phyloP scores from a whole-genome alignment of 306 rosid species.

The Cotoneaster glaucophyllus region DNA sequence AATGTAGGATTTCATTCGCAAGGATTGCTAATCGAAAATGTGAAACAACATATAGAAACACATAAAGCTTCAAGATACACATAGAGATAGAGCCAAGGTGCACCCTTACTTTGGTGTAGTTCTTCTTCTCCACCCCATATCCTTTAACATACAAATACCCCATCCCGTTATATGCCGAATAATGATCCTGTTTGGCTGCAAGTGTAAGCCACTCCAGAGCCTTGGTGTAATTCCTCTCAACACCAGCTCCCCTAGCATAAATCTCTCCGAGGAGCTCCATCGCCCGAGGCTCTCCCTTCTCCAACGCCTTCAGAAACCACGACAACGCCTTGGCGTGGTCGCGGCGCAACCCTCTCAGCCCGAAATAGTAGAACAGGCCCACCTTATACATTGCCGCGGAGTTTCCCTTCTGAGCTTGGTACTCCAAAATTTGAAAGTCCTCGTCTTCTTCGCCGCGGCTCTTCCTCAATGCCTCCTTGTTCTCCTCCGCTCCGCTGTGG shows the following conservation, averaged over 20 bases:
- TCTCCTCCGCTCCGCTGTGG: conserved; percentile 89
- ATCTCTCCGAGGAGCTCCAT: conserved; percentile 97
- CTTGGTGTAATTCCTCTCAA: conserved; percentile 81
- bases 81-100: conserved; percentile 3
- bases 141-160: conserved; percentile 95
- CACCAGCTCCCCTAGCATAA: conserved; percentile 94
- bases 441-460: conserved; percentile 92
- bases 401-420: conserved; percentile 93
- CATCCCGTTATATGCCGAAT: conserved; percentile 88
- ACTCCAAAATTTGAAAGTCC: conserved; percentile 88
- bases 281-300: conserved; percentile 86
- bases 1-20: background rate
- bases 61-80: background rate
- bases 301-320: conserved; percentile 91
- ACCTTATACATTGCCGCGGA: conserved; percentile 90
- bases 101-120: conserved; percentile 68
- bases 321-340: conserved; percentile 78
- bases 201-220: conserved; percentile 92
- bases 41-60: background rate
- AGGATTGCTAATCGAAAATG: background rate
- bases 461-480: conserved; percentile 83
- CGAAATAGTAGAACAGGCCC: conserved; percentile 95
- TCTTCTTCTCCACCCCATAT: conserved; percentile 80
- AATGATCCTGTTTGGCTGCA: conserved; percentile 74
- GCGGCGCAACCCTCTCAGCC: conserved; percentile 85